Base-by-base conservation (phyloP, 1,139 yeast genomes). In the Pichia sp. region DNA sequence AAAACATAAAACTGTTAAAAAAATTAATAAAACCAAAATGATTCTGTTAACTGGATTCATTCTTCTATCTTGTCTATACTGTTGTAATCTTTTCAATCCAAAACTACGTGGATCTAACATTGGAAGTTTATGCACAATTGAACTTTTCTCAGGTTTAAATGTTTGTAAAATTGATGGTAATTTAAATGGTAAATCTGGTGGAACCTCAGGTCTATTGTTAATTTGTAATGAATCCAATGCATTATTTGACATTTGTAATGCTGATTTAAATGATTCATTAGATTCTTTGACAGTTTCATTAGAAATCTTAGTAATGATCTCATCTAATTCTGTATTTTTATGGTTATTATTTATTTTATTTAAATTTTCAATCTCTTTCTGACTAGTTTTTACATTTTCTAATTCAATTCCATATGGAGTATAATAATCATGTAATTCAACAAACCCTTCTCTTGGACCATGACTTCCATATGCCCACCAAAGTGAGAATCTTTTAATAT, bases 401-500 rank as follows among this genome's bases (percentile, higher is more conserved):
- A 13, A 25, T 22, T 45, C 42, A 32, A 26, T n/a, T 16, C 40
- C 49, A 33, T 40, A 33, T 13, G 47, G 42, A 1, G 67, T 62
- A 19, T 60, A 64, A 35, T 54, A 50, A 1, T 64, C 60, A 33
- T 61, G 61, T 65, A 80, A 64, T 43, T 62, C 62, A 10, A 59
- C 55, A 47, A 78, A 75, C 14, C 74, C 71, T 42, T 76, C 81
- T 46, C 86, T 66, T 1, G 72, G 75, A 0, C 83, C 86, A 73
- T 81, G 76, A 46, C 78, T 66, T 2, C 84, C 85, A 56, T 77
- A 79, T 0, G 78, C 70, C 33, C 78, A 70, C 60, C 68, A 78
- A 53, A 76, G 76, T 1, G 76, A 70, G 51, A 77, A 64, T 44
- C 66, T 57, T 51, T 78, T 78, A 36, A 70, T 73, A 35, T 70